Conservation (phyloP, 1,139 yeast genomes). For the Yamadazyma pseudoaaseri region DNA sequence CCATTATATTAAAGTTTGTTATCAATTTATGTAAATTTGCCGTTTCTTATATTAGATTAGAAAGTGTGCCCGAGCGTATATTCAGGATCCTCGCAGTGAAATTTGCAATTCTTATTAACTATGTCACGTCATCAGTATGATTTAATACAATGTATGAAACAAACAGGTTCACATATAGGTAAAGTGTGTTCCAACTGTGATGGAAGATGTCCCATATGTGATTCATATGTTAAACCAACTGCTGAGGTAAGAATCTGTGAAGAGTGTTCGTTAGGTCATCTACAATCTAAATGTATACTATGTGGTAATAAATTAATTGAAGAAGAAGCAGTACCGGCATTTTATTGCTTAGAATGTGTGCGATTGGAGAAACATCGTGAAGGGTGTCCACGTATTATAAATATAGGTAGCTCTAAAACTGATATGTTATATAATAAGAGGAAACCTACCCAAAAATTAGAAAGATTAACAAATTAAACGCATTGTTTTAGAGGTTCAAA, state of each 20-base stretch:
- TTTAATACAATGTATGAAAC: constrained; percentile 80
- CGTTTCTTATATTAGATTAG: no score
- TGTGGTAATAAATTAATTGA: constrained; percentile 54
- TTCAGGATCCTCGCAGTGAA: not conserved
- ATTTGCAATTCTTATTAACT: not conserved
- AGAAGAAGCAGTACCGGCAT: constrained; percentile 59
- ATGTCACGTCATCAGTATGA: constrained; percentile 95
- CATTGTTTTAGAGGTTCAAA: no score
- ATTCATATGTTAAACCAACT: constrained; percentile 77
- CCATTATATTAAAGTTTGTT: not conserved
- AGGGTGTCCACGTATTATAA: constrained; percentile 87
- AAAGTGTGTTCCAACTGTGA: constrained; percentile 82
- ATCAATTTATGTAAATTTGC: no score
- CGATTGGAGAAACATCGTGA: constrained; percentile 77
- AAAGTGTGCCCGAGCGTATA: not conserved
- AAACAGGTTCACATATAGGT: constrained; percentile 75
- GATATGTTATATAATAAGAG: constrained; percentile 65
- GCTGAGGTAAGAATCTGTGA: constrained; percentile 77
- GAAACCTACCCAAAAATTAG: constrained; percentile 11
- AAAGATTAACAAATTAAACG: constrained; percentile 10
- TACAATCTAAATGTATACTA: constrained; percentile 64
- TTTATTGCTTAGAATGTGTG: constrained; percentile 86
- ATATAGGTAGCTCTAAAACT: constrained; percentile 72
- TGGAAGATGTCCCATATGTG: constrained; percentile 90
- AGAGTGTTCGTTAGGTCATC: constrained; percentile 77